Percentiles rank a stretch among this genome's conserved stretches.
Conservation (phyloP, 768 basidiomycete species). For the Gymnopilus junonius region DNA sequence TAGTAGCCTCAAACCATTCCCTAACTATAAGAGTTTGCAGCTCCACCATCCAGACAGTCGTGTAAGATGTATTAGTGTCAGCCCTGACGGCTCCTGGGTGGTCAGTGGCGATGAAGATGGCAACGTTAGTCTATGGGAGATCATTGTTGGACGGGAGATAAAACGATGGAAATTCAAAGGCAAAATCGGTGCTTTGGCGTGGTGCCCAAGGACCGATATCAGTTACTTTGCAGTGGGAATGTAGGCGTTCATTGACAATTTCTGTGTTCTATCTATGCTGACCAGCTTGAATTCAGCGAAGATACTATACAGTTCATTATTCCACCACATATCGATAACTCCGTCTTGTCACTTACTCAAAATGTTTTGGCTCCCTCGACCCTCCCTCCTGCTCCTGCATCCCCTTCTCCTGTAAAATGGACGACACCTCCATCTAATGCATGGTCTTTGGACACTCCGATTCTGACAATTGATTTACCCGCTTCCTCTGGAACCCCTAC, state of each 20-base stretch:
- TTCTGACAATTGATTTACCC: conserved; percentile 66
- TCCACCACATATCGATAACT: conserved; percentile 74
- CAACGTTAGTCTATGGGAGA: conserved; percentile 88
- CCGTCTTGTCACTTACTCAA: conserved; percentile 62
- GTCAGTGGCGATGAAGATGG: conserved; percentile 92
- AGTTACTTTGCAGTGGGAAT: conserved; percentile 78
- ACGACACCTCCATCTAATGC: conserved; percentile 46
- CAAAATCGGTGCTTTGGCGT: conserved; percentile 85
- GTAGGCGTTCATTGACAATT: conserved; percentile 52
- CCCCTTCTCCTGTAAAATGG: conserved; percentile 77
- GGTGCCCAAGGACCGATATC: conserved; percentile 90
- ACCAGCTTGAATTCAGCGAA: conserved; percentile 55
- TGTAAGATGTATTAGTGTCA: conserved; percentile 76
- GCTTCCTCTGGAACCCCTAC: conserved; percentile 70
- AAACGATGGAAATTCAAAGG: conserved; percentile 83
- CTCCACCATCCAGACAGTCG: conserved; percentile 71
- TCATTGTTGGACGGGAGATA: conserved; percentile 85
- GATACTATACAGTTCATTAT: conserved; percentile 80
- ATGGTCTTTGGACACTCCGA: conserved; percentile 56
- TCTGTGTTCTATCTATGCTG: conserved; percentile 9
- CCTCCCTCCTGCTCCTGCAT: conserved; percentile 59
- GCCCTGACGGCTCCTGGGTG: conserved; percentile 91
- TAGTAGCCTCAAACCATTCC: conserved; percentile 91
- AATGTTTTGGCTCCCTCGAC: conserved; percentile 63
- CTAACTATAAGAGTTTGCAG: conserved; percentile 76